These are phyloP conservation scores for Penicillium sp. DNA, from an alignment of 2,329 filamentous ascomycete species.

Conservation along the genomic window DNA sequence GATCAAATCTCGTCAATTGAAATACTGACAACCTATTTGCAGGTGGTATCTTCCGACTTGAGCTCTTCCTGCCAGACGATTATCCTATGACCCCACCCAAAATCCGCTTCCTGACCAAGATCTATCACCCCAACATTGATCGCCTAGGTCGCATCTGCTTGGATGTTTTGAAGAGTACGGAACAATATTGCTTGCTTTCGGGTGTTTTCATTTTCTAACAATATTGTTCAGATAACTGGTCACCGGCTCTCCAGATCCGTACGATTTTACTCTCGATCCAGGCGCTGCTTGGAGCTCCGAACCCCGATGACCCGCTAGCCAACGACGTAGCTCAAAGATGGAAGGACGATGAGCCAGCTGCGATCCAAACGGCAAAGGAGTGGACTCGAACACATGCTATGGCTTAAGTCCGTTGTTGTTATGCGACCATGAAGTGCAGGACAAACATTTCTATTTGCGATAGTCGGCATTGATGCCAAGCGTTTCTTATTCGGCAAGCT, in stretches of 20 bases:
- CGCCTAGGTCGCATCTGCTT: conserved; percentile 95
- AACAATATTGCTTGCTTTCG: neutral
- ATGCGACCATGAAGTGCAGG: conserved; percentile 36
- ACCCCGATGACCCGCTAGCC: conserved; percentile 96
- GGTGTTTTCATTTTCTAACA: conserved; percentile 5
- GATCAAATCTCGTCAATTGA: neutral
- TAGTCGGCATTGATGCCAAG: conserved; percentile 17
- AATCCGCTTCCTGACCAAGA: conserved; percentile 97
- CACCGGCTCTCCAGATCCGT: conserved; percentile 92
- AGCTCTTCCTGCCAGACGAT: conserved; percentile 96
- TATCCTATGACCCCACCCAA: conserved; percentile 99
- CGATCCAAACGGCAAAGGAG: conserved; percentile 86
- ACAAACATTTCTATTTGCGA: conserved; percentile 12
- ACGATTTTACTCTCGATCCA: conserved; percentile 99
- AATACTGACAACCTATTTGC: conserved; percentile 12
- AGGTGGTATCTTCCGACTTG: conserved; percentile 90
- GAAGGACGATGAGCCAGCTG: conserved; percentile 93
- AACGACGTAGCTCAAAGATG: conserved; percentile 97
- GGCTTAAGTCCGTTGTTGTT: conserved; percentile 39
- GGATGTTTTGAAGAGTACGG: conserved; percentile 90
- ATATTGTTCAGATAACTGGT: conserved; percentile 80
- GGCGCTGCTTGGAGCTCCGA: conserved; percentile 89
- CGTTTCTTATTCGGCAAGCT: conserved; percentile 14
- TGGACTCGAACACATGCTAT: conserved; percentile 85
- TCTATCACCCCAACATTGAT: conserved; percentile 99